Evolutionary conservation across 2,329 filamentous ascomycete genomes (phyloP), one percentile per base, ranked within the genome.

Genomic region (Niveomyces coronatus): DNA sequence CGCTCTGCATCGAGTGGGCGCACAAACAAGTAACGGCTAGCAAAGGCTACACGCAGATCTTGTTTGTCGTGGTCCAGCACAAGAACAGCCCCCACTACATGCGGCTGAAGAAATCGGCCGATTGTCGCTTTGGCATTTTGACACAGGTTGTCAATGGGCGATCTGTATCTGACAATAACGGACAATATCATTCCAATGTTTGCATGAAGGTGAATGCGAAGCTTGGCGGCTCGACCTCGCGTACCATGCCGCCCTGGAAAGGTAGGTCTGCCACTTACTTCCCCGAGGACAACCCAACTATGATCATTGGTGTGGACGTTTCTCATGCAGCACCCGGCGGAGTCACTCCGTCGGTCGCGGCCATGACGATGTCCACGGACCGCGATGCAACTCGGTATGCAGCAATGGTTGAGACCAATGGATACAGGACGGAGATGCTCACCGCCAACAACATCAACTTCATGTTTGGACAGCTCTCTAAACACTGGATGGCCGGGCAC

Each of bases 151-250:
- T 96, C n/a, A 79, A 87, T 47, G 65, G 68, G 3, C 62, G 63
- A 0, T 82, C 93, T 42, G 83, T 89, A 1, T 50, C 63, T 26
- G 82, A 81, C 54, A 75, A 74, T 13, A 76, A 82, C 16, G 71
- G 71, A 0, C 91, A 98, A 51, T 96, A 96, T 60, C 82, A 85
- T 51, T 91, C 85, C 1, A 98, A 98, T 45, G 86, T 98, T 0
- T 74, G 79, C 46, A 91, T 98, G 85, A 98, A 98, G 65, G 78
- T 98, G 47, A 96, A 98, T 50, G 83, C 85, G 4, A 98, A 98
- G 65, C 72, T 98, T 3, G 91, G 91, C 11, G 91, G 91, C 5
- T 72, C 76, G 0, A 95, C 86, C 1, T 79, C 64, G 37, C 67
- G 56, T 31, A 60, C 59, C 1, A 45, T 47, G 10, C 49, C 56